Evolutionary conservation across 2,329 filamentous ascomycete genomes (phyloP), one percentile per base, ranked within the genome.

Genomic region (Taxawa tesnikishii): DNA sequence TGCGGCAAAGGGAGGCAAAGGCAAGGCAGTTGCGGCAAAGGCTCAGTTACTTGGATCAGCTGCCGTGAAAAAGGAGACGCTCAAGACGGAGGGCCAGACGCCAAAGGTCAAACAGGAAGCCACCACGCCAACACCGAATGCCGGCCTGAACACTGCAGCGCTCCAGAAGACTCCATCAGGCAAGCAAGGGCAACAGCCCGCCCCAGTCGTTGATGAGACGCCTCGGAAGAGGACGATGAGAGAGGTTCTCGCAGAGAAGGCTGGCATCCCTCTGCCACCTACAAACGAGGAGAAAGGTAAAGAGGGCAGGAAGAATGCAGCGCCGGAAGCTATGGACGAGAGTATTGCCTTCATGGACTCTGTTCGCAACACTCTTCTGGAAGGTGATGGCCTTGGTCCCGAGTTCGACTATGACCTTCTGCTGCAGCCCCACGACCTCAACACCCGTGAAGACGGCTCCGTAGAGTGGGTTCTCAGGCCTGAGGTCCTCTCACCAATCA

Each of bases 341-440:
- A 87, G 34, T 70, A 73, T 45, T 68, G 82, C 32, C 65, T 75
- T 7, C 65, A 14, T 26, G 18, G 31, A 31, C 27, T 29, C 31
- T 12, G n/a, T 9, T 9, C 15, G 15, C 10, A 7, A 10, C 28
- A 8, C 27, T 5, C 15, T 7, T 14, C 8, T n/a, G 13, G 18
- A 13, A 6, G 6, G 4, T 6, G 17, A 34, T 10, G 28, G 19
- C n/a, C 17, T 33, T 9, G 28, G 34, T 14, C 31, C 31, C 8
- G 11, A 15, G 19, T 11, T 28, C 10, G 8, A 8, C 19, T 23
- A 8, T n/a, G 19, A 23, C 19, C 19, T 23, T 23, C 8, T 8
- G 8, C 19, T 23, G 8, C 8, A 23, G 8, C n/a, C n/a, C 19
- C 8, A 23, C 19, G 8, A 8, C 19, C 8, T 8, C 19, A 8